Conservation (phyloP, 805 yeast species). For the Pichia deserticola region DNA sequence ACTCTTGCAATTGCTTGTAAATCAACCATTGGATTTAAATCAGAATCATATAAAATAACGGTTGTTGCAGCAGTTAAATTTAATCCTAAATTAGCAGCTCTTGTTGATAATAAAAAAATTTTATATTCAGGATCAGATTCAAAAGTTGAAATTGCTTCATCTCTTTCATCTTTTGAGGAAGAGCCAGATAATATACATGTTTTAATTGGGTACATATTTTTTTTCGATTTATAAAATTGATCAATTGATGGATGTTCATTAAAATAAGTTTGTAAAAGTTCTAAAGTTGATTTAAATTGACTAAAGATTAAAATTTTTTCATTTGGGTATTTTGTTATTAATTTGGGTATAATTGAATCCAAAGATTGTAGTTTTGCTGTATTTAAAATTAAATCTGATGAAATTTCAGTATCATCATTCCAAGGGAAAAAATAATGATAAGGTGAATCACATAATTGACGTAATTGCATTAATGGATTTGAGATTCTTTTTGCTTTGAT, state of each 20-base stretch:
- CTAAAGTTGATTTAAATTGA: conserved; percentile 86
- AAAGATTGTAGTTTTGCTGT: conserved; percentile 72
- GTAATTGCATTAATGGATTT: conserved; percentile 73
- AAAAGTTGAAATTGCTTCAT: conserved; percentile 53
- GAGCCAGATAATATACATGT: conserved; percentile 50
- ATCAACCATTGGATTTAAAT: conserved; percentile 97
- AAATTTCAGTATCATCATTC: conserved; percentile 34
- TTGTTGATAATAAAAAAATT: conserved; percentile 73
- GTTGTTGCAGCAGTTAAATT: conserved; percentile 84
- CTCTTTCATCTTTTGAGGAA: conserved; percentile 57
- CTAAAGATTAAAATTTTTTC: conserved; percentile 69
- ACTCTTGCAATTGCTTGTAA: conserved; percentile 94
- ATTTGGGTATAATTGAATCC: conserved; percentile 49
- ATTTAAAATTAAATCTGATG: conserved; percentile 34
- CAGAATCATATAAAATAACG: conserved; percentile 84
- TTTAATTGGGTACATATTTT: conserved; percentile 26
- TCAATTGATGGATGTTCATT: conserved; percentile 20
- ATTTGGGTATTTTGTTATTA: conserved; percentile 28
- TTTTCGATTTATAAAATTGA: conserved; percentile 22
- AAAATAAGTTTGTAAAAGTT: conserved; percentile 71
- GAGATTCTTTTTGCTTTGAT: conserved; percentile 47
- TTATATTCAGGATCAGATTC: conserved; percentile 28
- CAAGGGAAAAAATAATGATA: conserved; percentile 78
- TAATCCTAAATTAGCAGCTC: conserved; percentile 94
- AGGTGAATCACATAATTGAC: conserved; percentile 83